A percentile compares a stretch with the other conserved stretches of the same genome.
Conservation (phyloP, 2,329 filamentous ascomycete species). For the Ilyonectria robusta region DNA sequence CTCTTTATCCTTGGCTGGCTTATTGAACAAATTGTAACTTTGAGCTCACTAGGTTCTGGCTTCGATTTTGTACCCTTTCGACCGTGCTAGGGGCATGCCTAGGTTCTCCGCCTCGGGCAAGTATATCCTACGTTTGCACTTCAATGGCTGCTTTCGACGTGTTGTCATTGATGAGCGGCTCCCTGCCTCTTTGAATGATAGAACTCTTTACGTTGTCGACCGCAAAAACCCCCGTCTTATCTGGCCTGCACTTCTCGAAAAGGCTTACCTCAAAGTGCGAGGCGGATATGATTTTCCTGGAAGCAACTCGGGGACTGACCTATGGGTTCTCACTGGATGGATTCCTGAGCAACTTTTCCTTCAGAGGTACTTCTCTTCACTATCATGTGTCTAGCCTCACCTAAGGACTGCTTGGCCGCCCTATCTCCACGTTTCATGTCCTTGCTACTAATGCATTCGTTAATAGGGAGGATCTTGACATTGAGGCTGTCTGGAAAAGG, state of each 20-base stretch:
- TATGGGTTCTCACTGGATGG: conserved; percentile 95
- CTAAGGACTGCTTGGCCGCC: background rate
- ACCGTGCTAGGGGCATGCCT: conserved; percentile 70
- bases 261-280: conserved; percentile 94
- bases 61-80: conserved; percentile 82
- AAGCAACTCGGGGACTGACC: conserved; percentile 95
- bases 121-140: conserved; percentile 93
- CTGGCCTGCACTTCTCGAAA: conserved; percentile 95
- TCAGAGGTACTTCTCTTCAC: conserved; percentile 70
- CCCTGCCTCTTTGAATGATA: conserved; percentile 80
- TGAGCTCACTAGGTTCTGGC: conserved; percentile 71
- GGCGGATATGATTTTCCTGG: conserved; percentile 98
- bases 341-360: conserved; percentile 96
- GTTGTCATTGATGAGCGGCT: conserved; percentile 92
- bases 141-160: conserved; percentile 92
- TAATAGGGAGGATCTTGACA: conserved; percentile 80
- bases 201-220: conserved; percentile 90
- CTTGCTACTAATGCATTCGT: conserved; percentile 25
- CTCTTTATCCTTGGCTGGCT: background rate
- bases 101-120: conserved; percentile 83
- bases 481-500: conserved; percentile 82
- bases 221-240: conserved; percentile 84
- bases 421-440: background rate
- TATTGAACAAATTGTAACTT: conserved; percentile 17
- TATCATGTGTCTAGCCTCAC: background rate